A percentile compares a stretch with the other conserved stretches of the same genome.
Evolutionary conservation across 768 basidiomycete species (phyloP).

Genomic region (Russula virescens): DNA sequence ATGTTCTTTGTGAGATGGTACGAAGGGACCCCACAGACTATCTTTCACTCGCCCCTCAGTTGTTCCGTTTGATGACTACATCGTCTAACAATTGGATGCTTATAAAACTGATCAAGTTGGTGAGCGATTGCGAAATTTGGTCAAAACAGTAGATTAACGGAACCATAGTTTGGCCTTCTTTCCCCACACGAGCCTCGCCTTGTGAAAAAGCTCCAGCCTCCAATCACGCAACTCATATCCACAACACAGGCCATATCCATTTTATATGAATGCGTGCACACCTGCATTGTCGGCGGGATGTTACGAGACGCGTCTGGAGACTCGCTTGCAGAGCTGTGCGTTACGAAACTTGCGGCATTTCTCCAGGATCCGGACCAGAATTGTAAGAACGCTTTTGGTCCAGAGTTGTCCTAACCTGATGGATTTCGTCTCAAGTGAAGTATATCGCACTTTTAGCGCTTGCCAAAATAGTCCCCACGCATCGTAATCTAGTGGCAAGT

Average conservation of each 20-base stretch:
- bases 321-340: slow-evolving; percentile 78
- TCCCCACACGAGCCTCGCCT: slow-evolving; percentile 90
- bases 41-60: slow-evolving; percentile 80
- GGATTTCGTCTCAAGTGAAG: slow-evolving; percentile 58
- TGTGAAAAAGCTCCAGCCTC: slow-evolving; percentile 89
- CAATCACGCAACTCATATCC: slow-evolving; percentile 91
- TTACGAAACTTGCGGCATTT: slow-evolving; percentile 89
- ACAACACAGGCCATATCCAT: slow-evolving; percentile 94
- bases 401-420: background rate
- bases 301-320: slow-evolving; percentile 72
- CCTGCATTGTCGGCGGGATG: slow-evolving; percentile 97
- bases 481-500: slow-evolving; percentile 83
- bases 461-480: slow-evolving; percentile 91
- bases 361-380: slow-evolving; percentile 94
- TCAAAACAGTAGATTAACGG: background rate
- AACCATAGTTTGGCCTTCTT: slow-evolving; percentile 78
- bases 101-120: slow-evolving; percentile 96
- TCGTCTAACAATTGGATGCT: slow-evolving; percentile 99
- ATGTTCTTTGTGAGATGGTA: slow-evolving; percentile 89
- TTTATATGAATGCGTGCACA: slow-evolving; percentile 96
- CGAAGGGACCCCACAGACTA: slow-evolving; percentile 75
- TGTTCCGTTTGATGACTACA: slow-evolving; percentile 89
- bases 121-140: slow-evolving; percentile 33
- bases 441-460: slow-evolving; percentile 95
- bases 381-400: slow-evolving; percentile 46